Conservation (phyloP, 192 early-diverging fungal genomes). For the Gonapodya sp. region DNA sequence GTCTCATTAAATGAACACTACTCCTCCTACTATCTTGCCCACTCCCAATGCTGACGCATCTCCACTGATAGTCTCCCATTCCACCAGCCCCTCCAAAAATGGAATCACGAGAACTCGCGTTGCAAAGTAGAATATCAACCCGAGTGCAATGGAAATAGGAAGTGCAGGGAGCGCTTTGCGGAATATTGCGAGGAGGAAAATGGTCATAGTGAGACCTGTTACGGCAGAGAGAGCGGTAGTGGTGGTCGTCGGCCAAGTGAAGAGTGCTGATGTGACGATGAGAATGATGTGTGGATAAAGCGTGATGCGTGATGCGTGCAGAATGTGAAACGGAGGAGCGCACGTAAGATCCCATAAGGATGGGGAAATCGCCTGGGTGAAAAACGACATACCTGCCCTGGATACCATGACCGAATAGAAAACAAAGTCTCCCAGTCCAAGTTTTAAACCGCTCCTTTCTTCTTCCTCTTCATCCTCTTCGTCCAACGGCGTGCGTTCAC, state of each 20-base stretch:
- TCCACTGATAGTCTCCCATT: not conserved
- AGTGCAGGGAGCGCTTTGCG: conserved; percentile 76
- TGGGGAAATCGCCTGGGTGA: no score
- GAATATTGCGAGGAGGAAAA: conserved; percentile 71
- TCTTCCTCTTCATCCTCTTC: conserved; percentile 45
- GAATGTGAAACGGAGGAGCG: not conserved
- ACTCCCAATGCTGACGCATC: not conserved
- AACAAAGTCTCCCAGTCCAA: conserved; percentile 87
- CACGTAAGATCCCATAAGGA: not conserved
- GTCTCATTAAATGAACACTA: not conserved
- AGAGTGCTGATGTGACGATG: conserved; percentile 37
- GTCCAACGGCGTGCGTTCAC: conserved; percentile 11
- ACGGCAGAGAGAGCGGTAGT: conserved; percentile 65
- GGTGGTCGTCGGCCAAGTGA: conserved; percentile 74
- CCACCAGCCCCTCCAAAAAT: not conserved
- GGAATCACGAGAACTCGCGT: conserved; percentile 19
- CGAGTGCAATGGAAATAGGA: conserved; percentile 79
- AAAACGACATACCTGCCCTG: conserved; percentile 46
- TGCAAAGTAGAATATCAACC: conserved; percentile 70
- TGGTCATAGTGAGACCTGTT: conserved; percentile 79
- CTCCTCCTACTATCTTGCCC: not conserved
- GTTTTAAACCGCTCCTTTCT: conserved; percentile 60
- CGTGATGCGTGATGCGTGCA: not conserved
- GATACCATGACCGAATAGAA: conserved; percentile 78
- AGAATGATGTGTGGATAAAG: not conserved